Evolutionary conservation across 805 yeast species (phyloP).

Genomic region (Myxozyma vanderwaltii): DNA sequence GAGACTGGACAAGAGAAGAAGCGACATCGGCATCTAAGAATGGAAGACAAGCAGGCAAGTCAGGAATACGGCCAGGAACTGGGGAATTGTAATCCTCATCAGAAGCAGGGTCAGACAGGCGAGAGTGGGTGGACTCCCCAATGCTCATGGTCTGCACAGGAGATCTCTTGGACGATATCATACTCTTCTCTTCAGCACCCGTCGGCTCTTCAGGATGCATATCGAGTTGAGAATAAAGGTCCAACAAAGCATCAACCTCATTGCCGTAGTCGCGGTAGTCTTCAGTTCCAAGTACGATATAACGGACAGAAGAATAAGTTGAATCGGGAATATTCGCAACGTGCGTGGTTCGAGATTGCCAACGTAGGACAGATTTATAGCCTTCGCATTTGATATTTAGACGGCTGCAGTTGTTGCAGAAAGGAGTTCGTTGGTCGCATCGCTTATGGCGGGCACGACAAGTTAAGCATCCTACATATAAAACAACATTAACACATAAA

Average conservation of each 20-base stretch:
- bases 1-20: too few relatives aligned
- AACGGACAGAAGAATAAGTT: conserved; percentile 12
- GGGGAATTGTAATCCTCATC: background rate
- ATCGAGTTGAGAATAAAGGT: conserved; percentile 19
- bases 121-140: background rate
- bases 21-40: background rate
- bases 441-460: conserved; percentile 70
- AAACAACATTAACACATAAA: background rate
- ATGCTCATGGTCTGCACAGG: background rate
- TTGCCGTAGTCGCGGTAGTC: conserved; percentile 18
- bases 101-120: background rate
- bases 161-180: background rate
- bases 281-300: conserved; percentile 12
- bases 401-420: conserved; percentile 59
- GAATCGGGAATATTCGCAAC: conserved; percentile 17
- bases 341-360: conserved; percentile 28
- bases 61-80: background rate
- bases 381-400: conserved; percentile 64
- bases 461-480: conserved; percentile 25
- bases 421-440: conserved; percentile 67
- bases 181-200: background rate
- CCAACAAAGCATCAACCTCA: conserved; percentile 20
- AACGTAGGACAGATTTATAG: conserved; percentile 22
- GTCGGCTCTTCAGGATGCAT: background rate
- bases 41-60: background rate